Evolutionary conservation across 768 basidiomycete genomes (phyloP), one percentile per base, ranked within the genome.

Genomic region (Podaxis sp.): DNA sequence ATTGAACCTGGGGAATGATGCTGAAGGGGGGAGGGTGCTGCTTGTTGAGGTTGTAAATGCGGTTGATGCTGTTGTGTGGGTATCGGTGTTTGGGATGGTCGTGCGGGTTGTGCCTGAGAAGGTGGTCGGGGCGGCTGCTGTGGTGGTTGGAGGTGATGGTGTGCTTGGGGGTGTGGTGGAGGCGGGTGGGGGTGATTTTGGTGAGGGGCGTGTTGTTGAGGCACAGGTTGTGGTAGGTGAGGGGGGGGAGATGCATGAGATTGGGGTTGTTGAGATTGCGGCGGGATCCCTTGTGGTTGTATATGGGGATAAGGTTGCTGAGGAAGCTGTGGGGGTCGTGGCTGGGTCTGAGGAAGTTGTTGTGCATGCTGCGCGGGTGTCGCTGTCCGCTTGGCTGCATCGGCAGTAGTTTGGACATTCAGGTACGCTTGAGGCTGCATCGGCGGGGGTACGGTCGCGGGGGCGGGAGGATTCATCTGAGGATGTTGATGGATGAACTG

Each of bases 401-500:
- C 72, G 23, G 66, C 66, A 5, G 73, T 69, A 6, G 74, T 72
- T 59, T 76, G 74, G 40, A 70, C 72, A 3, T 72, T 69, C 0
- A 74, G 72, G 57, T 76, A 76, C 14, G 74, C 64, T 35, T 56
- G 75, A 3, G 74, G 67, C 57, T 78, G 75, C 18, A 72, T 69
- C 52, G 73, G 73, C 6, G 75, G 72, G 62, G 79, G 82, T 63
- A 74, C 67, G n/a, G 68, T 66, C 4, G 71, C 64, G 48, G 66
- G 55, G 59, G 64, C 61, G 11, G 74, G 67, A 16, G 72, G 47
- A 16, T 70, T 69, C 23, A 69, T 57, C 3, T 72, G 66, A 10
- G 74, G 64, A 47, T 73, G 72, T 54, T 73, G 73, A 61, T 74
- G 68, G 9, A 75, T 71, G 50, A 76, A 71, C 46, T 76, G 74